Base-by-base conservation (phyloP, 495 filamentous ascomycete species). In the Xylaria longipes region DNA sequence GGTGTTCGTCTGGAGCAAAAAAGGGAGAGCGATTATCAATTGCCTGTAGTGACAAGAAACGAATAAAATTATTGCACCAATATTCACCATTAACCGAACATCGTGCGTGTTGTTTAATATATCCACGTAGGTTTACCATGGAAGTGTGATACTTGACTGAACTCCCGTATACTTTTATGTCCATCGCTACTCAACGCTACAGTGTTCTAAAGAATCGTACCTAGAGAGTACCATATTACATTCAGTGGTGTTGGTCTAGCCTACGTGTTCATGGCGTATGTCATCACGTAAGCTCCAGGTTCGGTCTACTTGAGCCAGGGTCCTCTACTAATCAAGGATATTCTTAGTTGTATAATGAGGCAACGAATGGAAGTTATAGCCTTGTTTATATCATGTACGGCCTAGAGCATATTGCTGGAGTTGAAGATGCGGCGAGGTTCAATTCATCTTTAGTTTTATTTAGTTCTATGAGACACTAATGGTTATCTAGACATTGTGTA, bases 11-110 rank as follows among this genome's bases (percentile, higher is more conserved):
- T 70, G 70, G 71, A 71, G 73, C 52, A 37, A 50, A 69, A 76
- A 73, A 48, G 68, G 66, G 71, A 74, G 58, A 63, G 50, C 63
- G 33, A 72, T 71, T 67, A 75, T 77, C 69, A 41, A 74, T 78
- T 74, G 68, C 72, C 76, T 76, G 69, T 78, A 78, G 74, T 78
- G 68, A 70, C 74, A 76, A 75, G 72, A 77, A 72, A 72, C 17
- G 66, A 69, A 77, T 73, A 75, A 65, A 45, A 73, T 75, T 76
- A 54, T 58, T 69, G 66, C 48, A 67, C 65, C 48, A 67, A 54
- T 56, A 54, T 56, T 56, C 5, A 56, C 12, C 22, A 54, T 54
- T 9, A 67, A 27, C 22, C 12, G 29, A 7, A 33, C 37, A 6
- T 20, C 15, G 11, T 52, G 20, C 17, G 9, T 41, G 14, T 15